Percentiles rank a stretch among this genome's conserved stretches.
Evolutionary conservation across 164 flowering plant genomes (phyloP).

Genomic region (Vitis rotundifolia): DNA sequence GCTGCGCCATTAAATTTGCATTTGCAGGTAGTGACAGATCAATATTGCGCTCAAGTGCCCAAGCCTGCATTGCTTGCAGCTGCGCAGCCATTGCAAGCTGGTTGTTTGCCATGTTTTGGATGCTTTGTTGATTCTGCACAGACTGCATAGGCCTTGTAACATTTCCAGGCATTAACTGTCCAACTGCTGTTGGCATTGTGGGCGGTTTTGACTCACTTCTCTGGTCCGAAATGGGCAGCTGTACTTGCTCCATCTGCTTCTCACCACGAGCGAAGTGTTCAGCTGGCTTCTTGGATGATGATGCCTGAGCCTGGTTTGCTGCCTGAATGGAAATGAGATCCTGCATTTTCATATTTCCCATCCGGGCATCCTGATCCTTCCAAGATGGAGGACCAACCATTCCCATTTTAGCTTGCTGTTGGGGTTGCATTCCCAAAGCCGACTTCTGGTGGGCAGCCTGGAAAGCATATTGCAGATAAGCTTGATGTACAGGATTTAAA

Average conservation of each 20-base stretch:
- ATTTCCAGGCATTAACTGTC: conserved; percentile 46
- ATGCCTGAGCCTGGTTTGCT: conserved; percentile 63
- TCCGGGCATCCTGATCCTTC: conserved; percentile 69
- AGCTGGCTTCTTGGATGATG: conserved; percentile 60
- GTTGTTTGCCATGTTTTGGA: conserved; percentile 56
- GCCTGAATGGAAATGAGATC: conserved; percentile 68
- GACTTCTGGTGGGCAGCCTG: conserved; percentile 81
- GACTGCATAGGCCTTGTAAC: conserved; percentile 51
- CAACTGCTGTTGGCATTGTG: conserved; percentile 36
- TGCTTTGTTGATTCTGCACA: conserved; percentile 50
- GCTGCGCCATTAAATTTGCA: conserved; percentile 74
- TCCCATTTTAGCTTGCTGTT: conserved; percentile 70
- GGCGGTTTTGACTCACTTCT: conserved; percentile 52
- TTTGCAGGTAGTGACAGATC: conserved; percentile 80
- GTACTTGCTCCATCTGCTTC: conserved; percentile 65
- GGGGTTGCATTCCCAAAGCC: conserved; percentile 51
- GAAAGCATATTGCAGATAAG: conserved; percentile 71
- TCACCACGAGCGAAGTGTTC: conserved; percentile 59
- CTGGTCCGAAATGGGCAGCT: conserved; percentile 44
- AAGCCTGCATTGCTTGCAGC: conserved; percentile 79
- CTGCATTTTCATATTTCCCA: conserved; percentile 68
- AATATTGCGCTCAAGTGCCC: conserved; percentile 86
- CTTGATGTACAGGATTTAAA: conserved; percentile 66
- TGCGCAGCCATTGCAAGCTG: conserved; percentile 72
- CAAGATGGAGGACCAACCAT: conserved; percentile 49